Conservation (phyloP, 2,329 filamentous ascomycete genomes). For the Dothideomycetes sp. region DNA sequence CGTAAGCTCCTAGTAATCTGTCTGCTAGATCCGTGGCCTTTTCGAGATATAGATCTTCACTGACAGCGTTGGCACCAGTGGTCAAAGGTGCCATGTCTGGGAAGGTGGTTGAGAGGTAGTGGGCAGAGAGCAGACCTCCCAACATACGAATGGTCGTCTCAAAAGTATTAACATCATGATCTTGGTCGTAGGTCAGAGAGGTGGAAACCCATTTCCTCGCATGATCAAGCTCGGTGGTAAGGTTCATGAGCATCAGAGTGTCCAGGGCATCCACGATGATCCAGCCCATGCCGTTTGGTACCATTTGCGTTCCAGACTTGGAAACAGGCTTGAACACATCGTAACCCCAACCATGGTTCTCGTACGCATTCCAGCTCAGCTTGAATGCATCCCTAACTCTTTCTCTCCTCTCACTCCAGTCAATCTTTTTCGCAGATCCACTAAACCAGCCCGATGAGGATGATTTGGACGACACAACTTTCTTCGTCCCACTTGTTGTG, state of each 20-base stretch:
- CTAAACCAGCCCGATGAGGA: background rate
- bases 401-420: conserved; percentile 71
- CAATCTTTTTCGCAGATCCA: conserved; percentile 24
- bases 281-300: conserved; percentile 83
- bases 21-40: conserved; percentile 91
- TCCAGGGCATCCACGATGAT: conserved; percentile 95
- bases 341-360: conserved; percentile 84
- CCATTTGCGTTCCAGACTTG: conserved; percentile 74
- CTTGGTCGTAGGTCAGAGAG: conserved; percentile 73
- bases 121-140: conserved; percentile 80
- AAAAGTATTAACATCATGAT: conserved; percentile 94
- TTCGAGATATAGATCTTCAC: conserved; percentile 89
- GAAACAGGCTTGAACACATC: conserved; percentile 81
- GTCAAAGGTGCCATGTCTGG: conserved; percentile 65
- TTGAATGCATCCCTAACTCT: conserved; percentile 82
- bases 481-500: too few relatives aligned
- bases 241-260: conserved; percentile 96
- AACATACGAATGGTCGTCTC: conserved; percentile 98
- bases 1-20: conserved; percentile 75
- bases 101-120: conserved; percentile 81
- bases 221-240: conserved; percentile 72
- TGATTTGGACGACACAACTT: too few relatives aligned
- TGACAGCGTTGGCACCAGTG: conserved; percentile 53
- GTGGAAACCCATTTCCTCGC: conserved; percentile 82
- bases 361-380: conserved; percentile 86